These are phyloP conservation scores for Volvox africanus DNA, from an alignment of 139 green algal genomes.

Conservation along the genomic window DNA sequence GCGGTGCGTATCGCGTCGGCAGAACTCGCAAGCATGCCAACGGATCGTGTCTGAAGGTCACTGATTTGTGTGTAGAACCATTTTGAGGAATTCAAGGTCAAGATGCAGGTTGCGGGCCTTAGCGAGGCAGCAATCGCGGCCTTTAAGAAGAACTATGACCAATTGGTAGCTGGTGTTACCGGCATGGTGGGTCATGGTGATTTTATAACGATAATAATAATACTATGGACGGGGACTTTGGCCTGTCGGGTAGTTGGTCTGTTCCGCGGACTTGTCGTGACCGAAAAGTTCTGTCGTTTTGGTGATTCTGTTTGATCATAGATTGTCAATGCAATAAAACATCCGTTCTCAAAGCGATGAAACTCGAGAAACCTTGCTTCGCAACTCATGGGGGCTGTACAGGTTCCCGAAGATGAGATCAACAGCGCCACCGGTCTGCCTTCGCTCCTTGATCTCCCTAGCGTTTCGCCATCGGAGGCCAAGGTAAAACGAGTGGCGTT, in stretches of 20 bases:
- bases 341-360: no score
- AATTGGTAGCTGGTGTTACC: constrained; percentile 85
- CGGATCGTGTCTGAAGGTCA: background rate
- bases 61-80: background rate
- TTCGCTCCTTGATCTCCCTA: constrained; percentile 51
- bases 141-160: constrained; percentile 91
- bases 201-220: no score
- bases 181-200: constrained; percentile 76
- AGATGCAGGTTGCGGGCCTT: constrained; percentile 80
- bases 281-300: no score
- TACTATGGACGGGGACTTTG: no score
- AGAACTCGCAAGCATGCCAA: background rate
- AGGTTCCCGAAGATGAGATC: constrained; percentile 85
- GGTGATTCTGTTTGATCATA: no score
- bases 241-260: no score
- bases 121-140: constrained; percentile 83
- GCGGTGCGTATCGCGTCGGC: constrained; percentile 14
- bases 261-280: no score
- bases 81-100: constrained; percentile 69
- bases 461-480: constrained; percentile 40
- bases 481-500: no score
- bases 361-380: background rate
- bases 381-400: background rate
- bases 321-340: no score
- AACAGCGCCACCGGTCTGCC: constrained; percentile 78